Conservation (phyloP, 495 filamentous ascomycete genomes). For the Penicillium maclennaniae region DNA sequence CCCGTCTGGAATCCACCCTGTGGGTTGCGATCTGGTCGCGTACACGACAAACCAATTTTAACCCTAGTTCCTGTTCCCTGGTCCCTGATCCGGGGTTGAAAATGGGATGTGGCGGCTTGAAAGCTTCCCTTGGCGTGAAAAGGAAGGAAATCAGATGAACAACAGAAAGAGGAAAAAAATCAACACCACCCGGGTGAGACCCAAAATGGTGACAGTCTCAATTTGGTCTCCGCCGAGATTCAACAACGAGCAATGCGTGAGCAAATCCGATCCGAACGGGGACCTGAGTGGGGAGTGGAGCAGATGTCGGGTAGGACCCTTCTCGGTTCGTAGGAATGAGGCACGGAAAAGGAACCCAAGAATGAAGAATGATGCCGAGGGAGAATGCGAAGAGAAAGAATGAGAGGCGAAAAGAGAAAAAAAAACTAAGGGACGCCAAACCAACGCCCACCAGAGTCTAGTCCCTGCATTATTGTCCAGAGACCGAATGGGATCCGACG, state of each 20-base stretch:
- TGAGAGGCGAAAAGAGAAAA: neutral
- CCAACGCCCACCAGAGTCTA: neutral
- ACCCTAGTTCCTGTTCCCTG: neutral
- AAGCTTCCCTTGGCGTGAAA: neutral
- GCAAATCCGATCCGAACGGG: slow-evolving; percentile 14
- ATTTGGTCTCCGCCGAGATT: slow-evolving; percentile 13
- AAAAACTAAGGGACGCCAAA: neutral
- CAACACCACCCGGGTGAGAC: slow-evolving; percentile 4
- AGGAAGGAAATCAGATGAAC: neutral
- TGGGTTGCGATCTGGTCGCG: slow-evolving; percentile 18
- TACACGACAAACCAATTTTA: neutral
- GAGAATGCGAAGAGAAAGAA: neutral
- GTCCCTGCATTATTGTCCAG: slow-evolving; percentile 9
- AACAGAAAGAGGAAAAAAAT: neutral
- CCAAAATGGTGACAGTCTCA: slow-evolving; percentile 8
- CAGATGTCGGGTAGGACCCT: neutral
- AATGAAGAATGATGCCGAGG: neutral
- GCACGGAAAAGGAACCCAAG: slow-evolving; percentile 1
- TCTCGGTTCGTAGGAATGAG: neutral
- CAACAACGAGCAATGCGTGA: slow-evolving; percentile 1
- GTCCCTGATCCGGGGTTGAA: neutral
- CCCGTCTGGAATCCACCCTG: slow-evolving; percentile 25
- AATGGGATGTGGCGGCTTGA: neutral
- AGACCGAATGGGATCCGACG: neutral
- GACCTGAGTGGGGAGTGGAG: slow-evolving; percentile 8